Evolutionary conservation across 1,284 basidiomycete species (phyloP), one percentile per base, ranked within the genome.

Genomic region (Leccinum angustisporum): DNA sequence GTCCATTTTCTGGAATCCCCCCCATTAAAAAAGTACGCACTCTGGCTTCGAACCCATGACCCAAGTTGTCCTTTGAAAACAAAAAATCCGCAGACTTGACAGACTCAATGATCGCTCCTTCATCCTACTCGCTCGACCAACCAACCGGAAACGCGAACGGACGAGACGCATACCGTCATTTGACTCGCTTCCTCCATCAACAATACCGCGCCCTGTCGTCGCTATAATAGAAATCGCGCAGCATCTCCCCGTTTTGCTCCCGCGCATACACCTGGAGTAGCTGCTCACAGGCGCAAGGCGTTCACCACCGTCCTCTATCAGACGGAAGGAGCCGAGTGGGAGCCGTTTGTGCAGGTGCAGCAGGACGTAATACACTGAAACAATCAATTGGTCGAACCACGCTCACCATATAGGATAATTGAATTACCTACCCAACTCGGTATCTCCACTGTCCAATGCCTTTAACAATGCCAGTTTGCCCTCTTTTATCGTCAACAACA

Each of bases 151-250:
- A 25, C 21, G 7, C 4, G 46, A 25, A 48, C 46, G 46, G 1
- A 48, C 46, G 13, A 48, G 21, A 21, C 11, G 73, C 84, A 63
- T 64, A 91, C 90, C 59, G 74, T 73, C 75, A 86, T 86, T 40
- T 76, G 73, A 6, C 84, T 80, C 14, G 94, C 92, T 72, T 97
- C 95, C 50, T 93, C 91, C 50, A 99, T 78, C 46, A 86, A 90
- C 6, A 98, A 78, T 16, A 92, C 84, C 0, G 94, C 97, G 72
- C 89, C 63, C 97, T 83, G 76, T 99, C 97, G 72, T 99, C 97
- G 57, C 97, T 97, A 73, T 97, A 99, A 77, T 97, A 99, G 75
- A 97, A 98, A 74, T 99, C 95, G 16, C 93, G 83, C 13, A 98
- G 80, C 84, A 99, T 90, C 65, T 95, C 94, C 54, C 90, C 80